Conservation (phyloP, 495 filamentous ascomycete genomes). For the Pyrenula massariospora region DNA sequence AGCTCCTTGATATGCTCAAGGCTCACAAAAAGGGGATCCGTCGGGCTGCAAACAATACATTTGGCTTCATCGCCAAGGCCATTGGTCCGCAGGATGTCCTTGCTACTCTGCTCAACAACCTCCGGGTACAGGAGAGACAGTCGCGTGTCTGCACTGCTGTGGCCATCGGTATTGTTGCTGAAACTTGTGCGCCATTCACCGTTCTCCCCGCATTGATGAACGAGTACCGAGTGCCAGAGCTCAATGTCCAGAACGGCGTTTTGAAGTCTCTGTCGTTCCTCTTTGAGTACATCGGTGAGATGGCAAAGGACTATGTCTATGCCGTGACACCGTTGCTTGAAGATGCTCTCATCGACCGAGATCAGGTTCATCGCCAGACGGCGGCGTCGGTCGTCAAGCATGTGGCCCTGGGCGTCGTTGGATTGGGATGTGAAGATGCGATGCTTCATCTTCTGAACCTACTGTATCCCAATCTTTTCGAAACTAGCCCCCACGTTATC, state of each 20-base stretch:
- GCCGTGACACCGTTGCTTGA: slow-evolving; percentile 95
- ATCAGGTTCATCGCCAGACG: slow-evolving; percentile 97
- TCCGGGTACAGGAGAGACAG: slow-evolving; percentile 94
- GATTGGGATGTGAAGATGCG: slow-evolving; percentile 95
- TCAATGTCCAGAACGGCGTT: slow-evolving; percentile 98
- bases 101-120: slow-evolving; percentile 89
- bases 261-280: slow-evolving; percentile 95
- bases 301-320: slow-evolving; percentile 99
- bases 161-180: slow-evolving; percentile 98
- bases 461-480: slow-evolving; percentile 93
- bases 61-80: slow-evolving; percentile 98
- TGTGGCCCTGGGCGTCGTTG: slow-evolving; percentile 88
- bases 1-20: slow-evolving; percentile 98
- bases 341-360: slow-evolving; percentile 93
- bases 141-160: slow-evolving; percentile 97
- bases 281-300: slow-evolving; percentile 98
- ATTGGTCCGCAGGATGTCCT: slow-evolving; percentile 97
- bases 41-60: slow-evolving; percentile 98
- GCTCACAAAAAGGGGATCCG: slow-evolving; percentile 99
- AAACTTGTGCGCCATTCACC: slow-evolving; percentile 98
- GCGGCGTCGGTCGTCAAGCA: slow-evolving; percentile 96
- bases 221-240: slow-evolving; percentile 95
- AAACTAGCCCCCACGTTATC: slow-evolving; percentile 97
- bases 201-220: slow-evolving; percentile 99
- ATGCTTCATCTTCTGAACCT: slow-evolving; percentile 97